Evolutionary conservation across 257 asterid genomes (phyloP), one percentile per base, ranked within the genome.

Genomic region (Petunia secreta): DNA sequence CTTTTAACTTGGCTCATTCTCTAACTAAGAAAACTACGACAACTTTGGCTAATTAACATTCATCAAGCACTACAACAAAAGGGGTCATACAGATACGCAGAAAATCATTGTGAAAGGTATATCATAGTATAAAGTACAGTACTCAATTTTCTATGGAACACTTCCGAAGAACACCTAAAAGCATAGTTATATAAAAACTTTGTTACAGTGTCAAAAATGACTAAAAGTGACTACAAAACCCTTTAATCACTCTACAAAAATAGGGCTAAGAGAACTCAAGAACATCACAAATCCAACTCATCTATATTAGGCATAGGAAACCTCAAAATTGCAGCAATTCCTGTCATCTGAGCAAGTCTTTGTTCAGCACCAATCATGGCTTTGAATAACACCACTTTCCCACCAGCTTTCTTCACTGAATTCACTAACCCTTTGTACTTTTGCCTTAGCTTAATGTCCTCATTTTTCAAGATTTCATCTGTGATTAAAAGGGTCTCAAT

Each of bases 321-420:
- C 5, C 59, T 69, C 77, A 69, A 25, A 46, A 69, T 69, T 69
- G 77, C 77, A 69, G 77, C 76, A 25, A 69, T 10, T 16, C 11
- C 76, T n/a, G 43, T 69, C 11, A 69, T 4, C 2, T 46, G 41
- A 46, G 59, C 77, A 2, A 69, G 77, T 69, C 9, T 69, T 0
- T 69, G 11, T 46, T 59, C 16, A n/a, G n/a, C n/a, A 3, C 1
- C 57, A 8, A 25, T 69, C 10, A 3, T 25, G 25, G 25, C 25
- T 25, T 36, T 46, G 11, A 46, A 69, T 46, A 16, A 59, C 5
- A 69, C 10, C 1, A 69, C n/a, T 25, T 10, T 69, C 15, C 76
- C 76, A 25, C 59, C 76, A 9, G 25, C 9, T 69, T 69, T 38
- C 2, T 44, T 36, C 1, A 69, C 40, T 46, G 57, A 69, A 4